Base-by-base conservation (phyloP, 2,329 filamentous ascomycete genomes). In the Fusarium citri region DNA sequence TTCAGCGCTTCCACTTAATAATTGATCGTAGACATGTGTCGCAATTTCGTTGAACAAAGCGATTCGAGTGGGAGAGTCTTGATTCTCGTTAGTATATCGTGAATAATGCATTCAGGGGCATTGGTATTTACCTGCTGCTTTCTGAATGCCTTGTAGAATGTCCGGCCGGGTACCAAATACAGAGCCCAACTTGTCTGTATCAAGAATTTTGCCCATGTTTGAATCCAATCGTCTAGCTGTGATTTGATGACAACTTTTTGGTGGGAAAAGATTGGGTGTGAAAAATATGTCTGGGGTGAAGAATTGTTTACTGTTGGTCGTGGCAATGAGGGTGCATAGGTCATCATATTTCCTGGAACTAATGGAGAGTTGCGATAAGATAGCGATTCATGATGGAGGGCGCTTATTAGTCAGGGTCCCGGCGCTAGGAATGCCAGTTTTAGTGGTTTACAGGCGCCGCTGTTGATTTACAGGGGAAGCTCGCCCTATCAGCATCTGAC, bases 101-200 rank as follows among this genome's bases (percentile, higher is more conserved):
- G 22, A 57, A 48, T 20, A 28, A 49, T 37, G 26, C 8, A 23
- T 43, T 71, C 60, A 74, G 73, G 73, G 73, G 70, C 47, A 37
- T 46, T n/a, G 16, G 45, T 57, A 68, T 80, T 66, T 80, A 88
- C 86, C 86, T 26, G 87, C 86, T 63, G 84, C 84, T 69, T 81
- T 78, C 63, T 83, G 79, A 72, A 90, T 89, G 59, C 81, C 82
- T 15, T 83, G 76, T 20, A 89, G 73, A 62, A 90, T 85, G 68
- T 90, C 87, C 9, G 86, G 86, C 50, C 87, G 82, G 41, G 85
- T 81, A 59, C 84, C 78, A 75, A 90, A 89, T 69, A 88, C 83
- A 59, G 81, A 78, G 64, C 79, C 80, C 57, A 89, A 80, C 74
- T 80, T 84, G 75, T 87, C 78, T 62, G 76, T 78, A 72, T 89